A percentile compares a stretch with the other conserved stretches of the same genome.
These are phyloP conservation scores for Pythium myriotylum DNA, from an alignment of 352 stramenopile species.

Conservation along the genomic window DNA sequence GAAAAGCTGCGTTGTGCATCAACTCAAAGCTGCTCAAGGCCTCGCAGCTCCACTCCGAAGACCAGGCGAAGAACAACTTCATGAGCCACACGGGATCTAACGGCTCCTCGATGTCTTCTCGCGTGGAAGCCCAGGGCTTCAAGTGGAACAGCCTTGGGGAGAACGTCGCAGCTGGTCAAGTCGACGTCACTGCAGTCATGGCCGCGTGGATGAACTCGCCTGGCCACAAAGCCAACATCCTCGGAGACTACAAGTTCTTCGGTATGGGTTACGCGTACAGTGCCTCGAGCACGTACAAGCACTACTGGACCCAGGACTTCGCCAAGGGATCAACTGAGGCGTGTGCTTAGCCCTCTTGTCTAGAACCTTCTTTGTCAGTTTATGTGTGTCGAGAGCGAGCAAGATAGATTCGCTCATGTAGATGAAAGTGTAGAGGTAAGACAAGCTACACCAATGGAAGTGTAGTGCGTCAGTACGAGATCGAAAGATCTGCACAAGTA, in stretches of 20 bases:
- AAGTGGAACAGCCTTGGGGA: slow-evolving; percentile 37
- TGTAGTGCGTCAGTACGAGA: too few relatives aligned
- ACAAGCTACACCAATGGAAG: too few relatives aligned
- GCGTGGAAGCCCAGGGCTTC: slow-evolving; percentile 30
- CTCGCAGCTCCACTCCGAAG: slow-evolving; percentile 28
- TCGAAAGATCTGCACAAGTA: too few relatives aligned
- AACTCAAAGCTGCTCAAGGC: slow-evolving; percentile 29
- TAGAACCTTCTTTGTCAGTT: too few relatives aligned
- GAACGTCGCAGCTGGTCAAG: slow-evolving; percentile 55
- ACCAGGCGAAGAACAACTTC: slow-evolving; percentile 27
- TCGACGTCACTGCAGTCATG: slow-evolving; percentile 40
- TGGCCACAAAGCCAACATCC: slow-evolving; percentile 47
- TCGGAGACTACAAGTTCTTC: slow-evolving; percentile 40
- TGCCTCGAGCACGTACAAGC: slow-evolving; percentile 36
- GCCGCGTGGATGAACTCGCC: slow-evolving; percentile 58
- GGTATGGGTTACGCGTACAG: slow-evolving; percentile 51
- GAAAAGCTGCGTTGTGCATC: slow-evolving; percentile 14
- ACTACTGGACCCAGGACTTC: slow-evolving; percentile 72
- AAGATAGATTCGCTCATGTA: slow-evolving; percentile 1
- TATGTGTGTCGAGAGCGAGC: background rate
- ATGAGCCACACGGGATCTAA: slow-evolving; percentile 28
- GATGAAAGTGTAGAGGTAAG: too few relatives aligned
- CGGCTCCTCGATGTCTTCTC: slow-evolving; percentile 15
- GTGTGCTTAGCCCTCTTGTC: slow-evolving; percentile 18
- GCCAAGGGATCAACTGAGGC: slow-evolving; percentile 34